Conservation (phyloP, 305 asterid species). For the Solanum aculeatissimum region DNA sequence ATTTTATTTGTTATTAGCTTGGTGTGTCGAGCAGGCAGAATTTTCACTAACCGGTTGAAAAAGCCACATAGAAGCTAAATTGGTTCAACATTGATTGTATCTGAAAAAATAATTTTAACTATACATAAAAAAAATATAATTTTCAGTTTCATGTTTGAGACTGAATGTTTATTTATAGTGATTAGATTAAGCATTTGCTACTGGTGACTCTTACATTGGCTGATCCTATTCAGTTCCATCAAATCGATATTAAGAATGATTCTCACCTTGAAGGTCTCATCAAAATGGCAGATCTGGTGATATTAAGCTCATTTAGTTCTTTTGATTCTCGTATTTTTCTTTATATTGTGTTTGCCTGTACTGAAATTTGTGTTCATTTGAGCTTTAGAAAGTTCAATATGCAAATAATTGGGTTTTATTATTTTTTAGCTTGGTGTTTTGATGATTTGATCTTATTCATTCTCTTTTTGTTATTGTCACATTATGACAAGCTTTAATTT, state of each 20-base stretch:
- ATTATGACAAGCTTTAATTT: not conserved
- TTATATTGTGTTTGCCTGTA: not conserved
- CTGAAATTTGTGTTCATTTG: not conserved
- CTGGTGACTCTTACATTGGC: constrained; percentile 23
- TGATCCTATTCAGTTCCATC: constrained; percentile 80
- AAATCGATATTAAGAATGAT: constrained; percentile 67
- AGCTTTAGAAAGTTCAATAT: not conserved
- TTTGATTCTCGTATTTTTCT: not conserved
- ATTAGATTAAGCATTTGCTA: constrained; percentile 72
- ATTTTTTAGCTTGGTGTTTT: not conserved
- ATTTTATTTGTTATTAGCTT: not conserved
- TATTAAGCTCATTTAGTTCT: not conserved
- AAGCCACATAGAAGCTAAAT: not conserved
- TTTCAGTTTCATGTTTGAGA: not conserved
- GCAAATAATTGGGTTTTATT: not conserved
- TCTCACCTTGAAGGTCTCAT: constrained; percentile 89
- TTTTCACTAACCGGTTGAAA: too few species aligned
- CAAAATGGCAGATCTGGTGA: constrained; percentile 59
- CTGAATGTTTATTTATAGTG: not conserved
- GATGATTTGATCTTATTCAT: not conserved
- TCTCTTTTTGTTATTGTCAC: not conserved
- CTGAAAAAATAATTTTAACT: too few species aligned
- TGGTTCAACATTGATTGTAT: not conserved
- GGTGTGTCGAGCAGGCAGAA: not conserved
- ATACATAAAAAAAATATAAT: not conserved